Evolutionary conservation across 495 filamentous ascomycete species (phyloP).

Genomic region (Talaromyces trachyspermus): DNA sequence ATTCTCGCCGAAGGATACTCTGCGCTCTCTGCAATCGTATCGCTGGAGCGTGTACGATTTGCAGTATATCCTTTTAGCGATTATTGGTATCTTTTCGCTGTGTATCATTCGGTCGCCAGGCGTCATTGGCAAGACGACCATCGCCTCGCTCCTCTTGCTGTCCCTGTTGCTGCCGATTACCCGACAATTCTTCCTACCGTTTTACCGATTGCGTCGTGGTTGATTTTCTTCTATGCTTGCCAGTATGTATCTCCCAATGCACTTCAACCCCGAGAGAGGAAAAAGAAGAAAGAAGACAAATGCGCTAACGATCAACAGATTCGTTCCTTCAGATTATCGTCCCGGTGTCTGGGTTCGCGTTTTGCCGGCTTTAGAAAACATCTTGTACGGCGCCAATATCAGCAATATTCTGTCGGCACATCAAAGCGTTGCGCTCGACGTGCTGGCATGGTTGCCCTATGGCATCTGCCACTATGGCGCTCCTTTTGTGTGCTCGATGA

Average conservation of each 20-base stretch:
- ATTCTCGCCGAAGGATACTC: slow-evolving; percentile 64
- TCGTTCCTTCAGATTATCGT: slow-evolving; percentile 76
- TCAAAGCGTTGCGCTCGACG: slow-evolving; percentile 68
- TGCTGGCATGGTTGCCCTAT: slow-evolving; percentile 91
- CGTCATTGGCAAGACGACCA: slow-evolving; percentile 60
- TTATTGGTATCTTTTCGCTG: slow-evolving; percentile 71
- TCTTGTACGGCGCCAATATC: slow-evolving; percentile 90
- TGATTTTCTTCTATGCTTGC: slow-evolving; percentile 83
- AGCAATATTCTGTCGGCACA: slow-evolving; percentile 92
- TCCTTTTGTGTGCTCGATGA: slow-evolving; percentile 62
- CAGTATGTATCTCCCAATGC: slow-evolving; percentile 52
- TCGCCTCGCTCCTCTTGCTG: slow-evolving; percentile 55
- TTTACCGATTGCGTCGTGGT: slow-evolving; percentile 76
- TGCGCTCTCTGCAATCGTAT: slow-evolving; percentile 63
- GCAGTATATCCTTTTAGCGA: slow-evolving; percentile 70
- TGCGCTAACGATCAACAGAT: slow-evolving; percentile 44
- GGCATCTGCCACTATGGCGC: slow-evolving; percentile 81
- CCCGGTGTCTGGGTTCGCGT: slow-evolving; percentile 93
- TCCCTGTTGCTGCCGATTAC: slow-evolving; percentile 81
- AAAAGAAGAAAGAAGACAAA: not conserved
- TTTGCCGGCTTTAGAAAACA: slow-evolving; percentile 91
- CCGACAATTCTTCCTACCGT: slow-evolving; percentile 84
- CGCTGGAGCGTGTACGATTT: slow-evolving; percentile 81
- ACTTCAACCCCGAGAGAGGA: too few relatives aligned
- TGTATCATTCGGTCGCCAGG: slow-evolving; percentile 70